Base-by-base conservation (phyloP, 306 rosid genomes). In the Hylodesmum podocarpum region DNA sequence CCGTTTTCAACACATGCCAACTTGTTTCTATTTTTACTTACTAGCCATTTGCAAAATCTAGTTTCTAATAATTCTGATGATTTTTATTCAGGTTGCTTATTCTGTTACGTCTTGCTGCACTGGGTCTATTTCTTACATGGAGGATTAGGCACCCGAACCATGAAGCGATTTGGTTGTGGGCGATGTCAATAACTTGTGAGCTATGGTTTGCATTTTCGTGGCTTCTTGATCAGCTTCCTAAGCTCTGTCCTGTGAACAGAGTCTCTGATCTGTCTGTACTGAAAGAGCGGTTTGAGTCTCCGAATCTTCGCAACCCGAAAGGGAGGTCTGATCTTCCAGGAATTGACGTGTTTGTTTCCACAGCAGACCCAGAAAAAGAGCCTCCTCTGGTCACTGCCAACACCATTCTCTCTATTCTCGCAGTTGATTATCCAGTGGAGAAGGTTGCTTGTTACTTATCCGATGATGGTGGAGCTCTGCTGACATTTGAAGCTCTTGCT, bases 141-240 rank as follows among this genome's bases (percentile, higher is more conserved):
- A 87, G 97, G 76, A n/a, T 92, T 76, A 57, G 89, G 33, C 97
- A 92, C 75, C 94, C 92, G 0, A 92, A 92, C 62, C 91, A 34
- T 4, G 97, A 90, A 9, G 97, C 93, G 21, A 87, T 92, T 88
- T 92, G 97, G 96, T 37, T 92, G 58, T 92, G 97, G 97, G 97
- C 89, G 63, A 84, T 90, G 93, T 90, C 97, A 6, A 84, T 86
- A 19, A 87, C 90, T 7, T 92, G 97, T 70, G 97, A 92, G 76
- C 80, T 87, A 19, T 92, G 97, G 97, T 92, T 92, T 83, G 96
- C 93, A 63, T 70, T 92, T 71, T 92, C 97, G 1, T 92, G 97
- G 97, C 34, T 92, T 64, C 85, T 92, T 62, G 96, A 92, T 78
- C 96, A 90, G 80, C 92, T 92, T 13, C 97, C 97, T 6, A 92